A percentile compares a stretch with the other conserved stretches of the same genome.
These are phyloP conservation scores for Pythium volutum DNA, from an alignment of 352 stramenopile genomes.

Conservation along the genomic window DNA sequence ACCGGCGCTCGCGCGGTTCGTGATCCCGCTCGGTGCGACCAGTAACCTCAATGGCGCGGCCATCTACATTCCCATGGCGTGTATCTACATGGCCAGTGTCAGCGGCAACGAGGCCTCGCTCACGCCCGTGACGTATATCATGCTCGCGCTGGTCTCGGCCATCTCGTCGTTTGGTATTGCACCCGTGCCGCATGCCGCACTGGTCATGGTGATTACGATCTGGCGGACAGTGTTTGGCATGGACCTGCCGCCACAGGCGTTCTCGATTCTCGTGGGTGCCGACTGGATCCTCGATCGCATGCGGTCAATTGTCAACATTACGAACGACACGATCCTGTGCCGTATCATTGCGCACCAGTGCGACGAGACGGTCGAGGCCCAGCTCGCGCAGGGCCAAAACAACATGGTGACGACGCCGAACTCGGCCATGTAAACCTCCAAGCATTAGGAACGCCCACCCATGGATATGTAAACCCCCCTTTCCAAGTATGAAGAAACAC, in stretches of 20 bases:
- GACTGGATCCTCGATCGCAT: constrained; percentile 78
- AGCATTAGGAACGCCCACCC: too few species aligned
- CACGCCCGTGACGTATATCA: constrained; percentile 48
- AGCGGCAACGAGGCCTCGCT: constrained; percentile 50
- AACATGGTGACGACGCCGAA: too few species aligned
- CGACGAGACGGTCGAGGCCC: constrained; percentile 41
- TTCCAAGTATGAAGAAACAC: too few species aligned
- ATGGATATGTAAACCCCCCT: too few species aligned
- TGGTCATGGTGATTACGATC: constrained; percentile 79
- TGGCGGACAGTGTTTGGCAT: constrained; percentile 66
- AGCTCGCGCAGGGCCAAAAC: constrained; percentile 10
- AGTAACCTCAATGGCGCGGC: constrained; percentile 72
- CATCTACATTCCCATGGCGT: constrained; percentile 68
- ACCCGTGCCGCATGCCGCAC: constrained; percentile 61
- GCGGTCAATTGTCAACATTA: constrained; percentile 73
- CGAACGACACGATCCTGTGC: constrained; percentile 78
- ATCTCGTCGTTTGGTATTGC: constrained; percentile 70
- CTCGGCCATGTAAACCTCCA: too few species aligned
- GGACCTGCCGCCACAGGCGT: constrained; percentile 44
- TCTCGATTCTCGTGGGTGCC: constrained; percentile 60
- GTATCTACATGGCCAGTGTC: constrained; percentile 71
- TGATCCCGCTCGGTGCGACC: constrained; percentile 61
- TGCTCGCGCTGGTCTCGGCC: constrained; percentile 58
- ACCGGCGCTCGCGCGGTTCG: constrained; percentile 49
- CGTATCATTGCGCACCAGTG: constrained; percentile 75